Percentiles rank a stretch among this genome's conserved stretches.
These are phyloP conservation scores for Millerago galiae DNA, from an alignment of 805 yeast species.

Conservation along the genomic window DNA sequence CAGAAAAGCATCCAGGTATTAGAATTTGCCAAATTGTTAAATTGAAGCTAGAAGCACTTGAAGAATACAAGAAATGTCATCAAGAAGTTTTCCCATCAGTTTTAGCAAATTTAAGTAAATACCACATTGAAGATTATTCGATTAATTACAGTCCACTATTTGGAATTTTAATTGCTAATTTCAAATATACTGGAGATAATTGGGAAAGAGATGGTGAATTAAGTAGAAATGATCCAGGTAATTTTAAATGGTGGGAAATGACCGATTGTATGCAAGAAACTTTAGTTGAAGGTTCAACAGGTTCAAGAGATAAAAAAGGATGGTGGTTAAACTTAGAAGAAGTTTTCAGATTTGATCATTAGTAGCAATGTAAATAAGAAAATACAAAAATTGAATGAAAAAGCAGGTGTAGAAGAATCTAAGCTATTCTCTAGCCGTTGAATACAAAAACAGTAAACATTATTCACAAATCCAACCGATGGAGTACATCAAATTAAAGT, in stretches of 20 bases:
- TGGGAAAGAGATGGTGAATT: conserved; percentile 30
- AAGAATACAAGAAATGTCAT: conserved; percentile 31
- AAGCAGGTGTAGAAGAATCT: no score
- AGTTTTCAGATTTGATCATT: conserved; percentile 32
- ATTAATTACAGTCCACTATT: conserved; percentile 30
- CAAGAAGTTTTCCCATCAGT: conserved; percentile 27
- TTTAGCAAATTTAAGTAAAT: conserved; percentile 26
- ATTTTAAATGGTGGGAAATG: conserved; percentile 35
- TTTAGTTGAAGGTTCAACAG: conserved; percentile 30
- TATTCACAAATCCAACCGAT: no score
- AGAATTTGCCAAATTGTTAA: conserved; percentile 34
- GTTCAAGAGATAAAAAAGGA: conserved; percentile 31
- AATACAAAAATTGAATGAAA: no score
- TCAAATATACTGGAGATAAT: conserved; percentile 34
- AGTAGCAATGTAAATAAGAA: background rate
- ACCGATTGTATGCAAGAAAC: conserved; percentile 36
- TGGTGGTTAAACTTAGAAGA: conserved; percentile 35
- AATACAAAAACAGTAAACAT: no score
- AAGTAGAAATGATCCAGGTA: conserved; percentile 30
- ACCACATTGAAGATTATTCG: conserved; percentile 36
- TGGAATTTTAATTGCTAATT: conserved; percentile 29
- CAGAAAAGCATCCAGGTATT: conserved; percentile 27
- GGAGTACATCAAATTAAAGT: background rate
- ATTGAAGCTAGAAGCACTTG: conserved; percentile 32
- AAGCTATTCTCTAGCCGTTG: no score